Evolutionary conservation across 352 stramenopile genomes (phyloP).

Genomic region (Globisporangium cylindrosporum): DNA sequence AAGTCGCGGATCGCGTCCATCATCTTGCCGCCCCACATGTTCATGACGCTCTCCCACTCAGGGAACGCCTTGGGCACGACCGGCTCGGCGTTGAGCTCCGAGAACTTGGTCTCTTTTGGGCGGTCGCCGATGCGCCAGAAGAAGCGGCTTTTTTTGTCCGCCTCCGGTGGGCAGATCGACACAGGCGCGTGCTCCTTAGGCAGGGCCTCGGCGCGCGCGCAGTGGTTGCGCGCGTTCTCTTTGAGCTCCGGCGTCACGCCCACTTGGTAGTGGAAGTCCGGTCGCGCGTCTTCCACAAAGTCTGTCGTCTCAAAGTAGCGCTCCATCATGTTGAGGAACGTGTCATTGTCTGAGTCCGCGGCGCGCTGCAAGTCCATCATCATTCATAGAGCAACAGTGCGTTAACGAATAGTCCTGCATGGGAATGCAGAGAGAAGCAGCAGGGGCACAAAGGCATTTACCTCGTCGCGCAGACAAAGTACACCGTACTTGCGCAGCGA

Average conservation of each 20-base stretch:
- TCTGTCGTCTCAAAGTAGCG: slow-evolving; percentile 89
- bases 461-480: slow-evolving; percentile 77
- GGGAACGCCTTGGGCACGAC: slow-evolving; percentile 84
- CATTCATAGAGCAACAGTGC: background rate
- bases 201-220: slow-evolving; percentile 46
- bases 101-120: slow-evolving; percentile 73
- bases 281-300: slow-evolving; percentile 84
- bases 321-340: slow-evolving; percentile 94
- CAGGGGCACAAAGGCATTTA: slow-evolving; percentile 12
- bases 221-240: slow-evolving; percentile 87
- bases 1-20: slow-evolving; percentile 73
- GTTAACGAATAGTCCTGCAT: background rate
- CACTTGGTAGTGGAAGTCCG: slow-evolving; percentile 88
- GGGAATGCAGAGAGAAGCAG: no score
- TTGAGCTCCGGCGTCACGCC: slow-evolving; percentile 86
- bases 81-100: slow-evolving; percentile 84
- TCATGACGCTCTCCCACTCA: slow-evolving; percentile 88
- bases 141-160: slow-evolving; percentile 93
- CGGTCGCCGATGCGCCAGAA: slow-evolving; percentile 91
- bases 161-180: slow-evolving; percentile 85
- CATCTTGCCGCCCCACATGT: slow-evolving; percentile 92
- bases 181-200: slow-evolving; percentile 63
- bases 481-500: slow-evolving; percentile 86
- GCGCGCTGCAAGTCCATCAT: slow-evolving; percentile 34
- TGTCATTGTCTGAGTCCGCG: slow-evolving; percentile 68